Evolutionary conservation across 768 basidiomycete species (phyloP), one percentile per base, ranked within the genome.

Genomic region (Glaciozyma antarctica): DNA sequence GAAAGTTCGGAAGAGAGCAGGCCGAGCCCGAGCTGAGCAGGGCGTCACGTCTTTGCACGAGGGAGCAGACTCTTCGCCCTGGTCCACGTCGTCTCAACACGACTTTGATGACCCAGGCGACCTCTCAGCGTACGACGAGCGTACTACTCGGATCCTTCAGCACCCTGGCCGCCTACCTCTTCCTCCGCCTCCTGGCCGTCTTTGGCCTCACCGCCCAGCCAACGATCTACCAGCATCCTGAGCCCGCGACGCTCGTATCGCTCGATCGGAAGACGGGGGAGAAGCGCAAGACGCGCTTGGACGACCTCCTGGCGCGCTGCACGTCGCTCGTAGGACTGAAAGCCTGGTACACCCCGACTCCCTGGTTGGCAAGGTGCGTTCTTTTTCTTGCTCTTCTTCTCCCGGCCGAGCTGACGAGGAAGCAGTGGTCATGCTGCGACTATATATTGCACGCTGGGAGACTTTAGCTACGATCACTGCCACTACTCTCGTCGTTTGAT

Each of bases 401-500:
- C 19, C 21, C 9, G 19, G 17, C 51, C 15, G 19, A 7, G 28
- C 48, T 34, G 56, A 32, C 10, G 1, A 13, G 24, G n/a, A 9
- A 22, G 45, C 49, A 68, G 66, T 16, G 70, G 70, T 0, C 66
- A 71, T 43, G 26, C 63, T 12, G 64, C 66, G 0, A 71, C 70
- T 0, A 71, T 70, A 49, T 66, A 60, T 19, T 68, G 67, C 59
- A 60, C 63, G 10, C 38, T 71, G 13, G 57, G 59, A 13, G 43
- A 54, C 19, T 67, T 64, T 43, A 9, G 30, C 49, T 70, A 64
- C 62, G 68, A 71, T 45, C 45, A 61, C 30, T 63, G 69, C 26
- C 30, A n/a, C 12, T 70, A 70, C 63, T 61, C 61, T 10, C 77
- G 79, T 47, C 75, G 77, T 44, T 72, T 77, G 30, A 68, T 81